A percentile compares a stretch with the other conserved stretches of the same genome.
Conservation (phyloP, 371 early-diverging fungal species). For the Syncephalis fuscata region DNA sequence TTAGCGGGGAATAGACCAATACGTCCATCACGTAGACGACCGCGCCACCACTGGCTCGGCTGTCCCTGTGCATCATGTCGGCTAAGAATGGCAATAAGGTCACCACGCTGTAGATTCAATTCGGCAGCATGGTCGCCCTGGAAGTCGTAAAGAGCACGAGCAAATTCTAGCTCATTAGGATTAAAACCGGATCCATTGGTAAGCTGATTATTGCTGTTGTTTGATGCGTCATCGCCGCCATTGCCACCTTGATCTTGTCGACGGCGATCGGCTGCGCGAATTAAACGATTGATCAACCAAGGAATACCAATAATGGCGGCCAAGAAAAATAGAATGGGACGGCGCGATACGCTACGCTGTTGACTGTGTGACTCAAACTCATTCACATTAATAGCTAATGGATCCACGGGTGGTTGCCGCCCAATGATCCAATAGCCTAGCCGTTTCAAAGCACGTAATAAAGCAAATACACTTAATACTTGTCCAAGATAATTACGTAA, state of each 20-base stretch:
- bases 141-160: slow-evolving; percentile 78
- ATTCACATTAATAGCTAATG: slow-evolving; percentile 39
- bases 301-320: slow-evolving; percentile 75
- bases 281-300: slow-evolving; percentile 69
- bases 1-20: slow-evolving; percentile 85
- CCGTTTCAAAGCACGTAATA: slow-evolving; percentile 42
- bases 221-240: slow-evolving; percentile 11
- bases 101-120: slow-evolving; percentile 64
- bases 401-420: slow-evolving; percentile 39
- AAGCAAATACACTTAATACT: slow-evolving; percentile 51
- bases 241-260: slow-evolving; percentile 5
- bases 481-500: slow-evolving; percentile 68
- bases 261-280: slow-evolving; percentile 39
- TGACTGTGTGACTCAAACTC: slow-evolving; percentile 53
- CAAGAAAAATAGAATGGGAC: slow-evolving; percentile 64
- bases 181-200: slow-evolving; percentile 8
- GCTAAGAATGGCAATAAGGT: slow-evolving; percentile 65
- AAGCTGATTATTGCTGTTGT: slow-evolving; percentile 3
- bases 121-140: slow-evolving; percentile 56
- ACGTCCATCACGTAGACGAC: slow-evolving; percentile 57
- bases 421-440: slow-evolving; percentile 43
- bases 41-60: slow-evolving; percentile 84
- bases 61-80: slow-evolving; percentile 61
- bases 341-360: slow-evolving; percentile 28
- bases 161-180: slow-evolving; percentile 63